These are phyloP conservation scores for Pyrenochaeta sp. DNA, from an alignment of 2,329 filamentous ascomycete genomes.

Conservation along the genomic window DNA sequence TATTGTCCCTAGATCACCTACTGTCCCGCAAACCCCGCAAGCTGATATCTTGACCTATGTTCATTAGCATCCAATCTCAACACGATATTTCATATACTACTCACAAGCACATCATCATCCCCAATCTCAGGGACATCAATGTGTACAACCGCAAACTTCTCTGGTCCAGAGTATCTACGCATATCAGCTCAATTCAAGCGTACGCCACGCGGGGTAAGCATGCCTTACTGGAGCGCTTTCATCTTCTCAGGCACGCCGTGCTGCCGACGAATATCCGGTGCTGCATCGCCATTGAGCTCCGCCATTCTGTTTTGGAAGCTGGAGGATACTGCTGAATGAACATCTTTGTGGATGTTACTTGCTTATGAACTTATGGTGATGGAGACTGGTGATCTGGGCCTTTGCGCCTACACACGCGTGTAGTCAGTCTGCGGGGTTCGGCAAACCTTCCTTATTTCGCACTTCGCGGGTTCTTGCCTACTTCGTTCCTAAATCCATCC, in stretches of 20 bases:
- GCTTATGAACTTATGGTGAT: neutral
- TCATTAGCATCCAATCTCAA: neutral
- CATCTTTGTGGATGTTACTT: neutral
- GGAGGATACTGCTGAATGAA: neutral
- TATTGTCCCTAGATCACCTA: constrained; percentile 1
- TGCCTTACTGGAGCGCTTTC: constrained; percentile 33
- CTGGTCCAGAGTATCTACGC: constrained; percentile 29
- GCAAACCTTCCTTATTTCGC: constrained; percentile 15
- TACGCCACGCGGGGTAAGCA: neutral
- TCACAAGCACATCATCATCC: constrained; percentile 34
- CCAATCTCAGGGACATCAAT: constrained; percentile 28
- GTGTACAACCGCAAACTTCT: constrained; percentile 28
- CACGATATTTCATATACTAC: neutral
- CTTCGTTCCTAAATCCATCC: neutral
- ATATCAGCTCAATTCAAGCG: neutral
- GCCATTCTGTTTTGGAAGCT: neutral
- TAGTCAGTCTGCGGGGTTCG: constrained; percentile 26
- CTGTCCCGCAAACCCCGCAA: constrained; percentile 36
- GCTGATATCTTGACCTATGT: constrained; percentile 33
- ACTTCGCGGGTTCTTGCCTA: neutral
- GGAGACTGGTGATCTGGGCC: neutral
- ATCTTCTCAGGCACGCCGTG: constrained; percentile 26
- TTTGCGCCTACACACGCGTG: constrained; percentile 10
- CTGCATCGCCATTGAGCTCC: constrained; percentile 5
- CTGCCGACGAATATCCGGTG: neutral